phyloP scores from a whole-genome alignment of 1,139 yeast species.

The Yamadazyma buinensis region DNA sequence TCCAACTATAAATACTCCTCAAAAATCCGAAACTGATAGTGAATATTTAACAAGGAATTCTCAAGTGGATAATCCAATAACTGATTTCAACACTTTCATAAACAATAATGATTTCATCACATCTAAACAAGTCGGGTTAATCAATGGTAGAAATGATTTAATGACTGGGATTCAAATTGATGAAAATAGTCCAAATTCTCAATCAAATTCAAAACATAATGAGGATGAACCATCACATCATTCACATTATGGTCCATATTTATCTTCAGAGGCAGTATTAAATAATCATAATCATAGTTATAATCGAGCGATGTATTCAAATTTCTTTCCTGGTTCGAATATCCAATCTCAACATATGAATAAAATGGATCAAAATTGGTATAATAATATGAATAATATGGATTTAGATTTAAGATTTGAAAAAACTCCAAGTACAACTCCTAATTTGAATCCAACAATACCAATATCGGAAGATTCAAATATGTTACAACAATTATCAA shows the following conservation, averaged over 20 bases:
- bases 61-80: slow-evolving; percentile 4
- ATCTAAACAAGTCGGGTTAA: slow-evolving; percentile 7
- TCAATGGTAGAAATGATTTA: too few relatives aligned
- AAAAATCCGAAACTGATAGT: slow-evolving; percentile 3
- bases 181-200: background rate
- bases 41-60: background rate
- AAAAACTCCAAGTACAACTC: background rate
- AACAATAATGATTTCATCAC: slow-evolving; percentile 22
- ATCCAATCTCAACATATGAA: slow-evolving; percentile 7
- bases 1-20: background rate
- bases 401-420: slow-evolving; percentile 1
- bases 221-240: slow-evolving; percentile 1
- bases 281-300: slow-evolving; percentile 12
- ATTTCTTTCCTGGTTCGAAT: slow-evolving; percentile 11
- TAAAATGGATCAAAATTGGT: slow-evolving; percentile 9
- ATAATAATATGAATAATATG: slow-evolving; percentile 1
- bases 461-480: too few relatives aligned
- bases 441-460: background rate
- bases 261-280: background rate
- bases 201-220: background rate
- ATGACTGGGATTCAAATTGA: too few relatives aligned
- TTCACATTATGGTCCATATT: slow-evolving; percentile 4
- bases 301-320: slow-evolving; percentile 8
- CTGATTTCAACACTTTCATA: slow-evolving; percentile 21
- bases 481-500: too few relatives aligned